Conservation (phyloP, 1,139 yeast genomes). For the Diutina mesorugosa region DNA sequence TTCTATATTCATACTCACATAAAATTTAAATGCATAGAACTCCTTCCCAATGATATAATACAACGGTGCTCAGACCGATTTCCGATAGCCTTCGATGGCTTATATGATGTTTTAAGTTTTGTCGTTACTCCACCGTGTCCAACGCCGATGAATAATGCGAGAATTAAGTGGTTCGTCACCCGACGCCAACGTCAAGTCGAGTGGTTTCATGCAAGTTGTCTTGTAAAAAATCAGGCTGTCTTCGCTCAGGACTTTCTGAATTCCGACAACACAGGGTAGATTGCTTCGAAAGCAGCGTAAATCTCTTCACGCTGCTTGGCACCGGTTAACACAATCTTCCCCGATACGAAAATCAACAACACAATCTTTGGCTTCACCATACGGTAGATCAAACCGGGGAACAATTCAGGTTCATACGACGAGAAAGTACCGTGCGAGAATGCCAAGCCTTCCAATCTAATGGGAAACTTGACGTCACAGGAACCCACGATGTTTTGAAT, state of each 20-base stretch:
- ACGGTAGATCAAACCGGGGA: conserved; percentile 97
- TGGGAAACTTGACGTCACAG: conserved; percentile 95
- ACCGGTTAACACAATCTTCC: conserved; percentile 96
- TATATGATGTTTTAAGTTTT: neutral
- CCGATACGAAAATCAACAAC: conserved; percentile 87
- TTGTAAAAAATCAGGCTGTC: neutral
- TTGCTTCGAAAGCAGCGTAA: conserved; percentile 95
- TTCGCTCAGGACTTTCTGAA: conserved; percentile 62
- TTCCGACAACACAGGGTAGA: conserved; percentile 95
- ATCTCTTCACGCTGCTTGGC: conserved; percentile 98
- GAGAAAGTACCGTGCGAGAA: conserved; percentile 98
- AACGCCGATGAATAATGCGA: neutral
- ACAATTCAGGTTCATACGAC: conserved; percentile 94
- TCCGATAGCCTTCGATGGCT: neutral
- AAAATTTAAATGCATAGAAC: neutral
- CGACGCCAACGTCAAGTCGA: neutral
- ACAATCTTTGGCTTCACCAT: conserved; percentile 99
- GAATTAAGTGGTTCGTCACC: neutral
- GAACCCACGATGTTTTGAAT: conserved; percentile 98
- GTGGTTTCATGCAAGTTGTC: neutral
- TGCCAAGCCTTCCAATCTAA: conserved; percentile 93
- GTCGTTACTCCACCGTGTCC: neutral
- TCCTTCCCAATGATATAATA: neutral
- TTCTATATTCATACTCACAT: neutral
- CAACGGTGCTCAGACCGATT: neutral